A percentile compares a stretch with the other conserved stretches of the same genome.
Conservation (phyloP, 2,329 filamentous ascomycete genomes). For the Fonsecaea pugnacius region DNA sequence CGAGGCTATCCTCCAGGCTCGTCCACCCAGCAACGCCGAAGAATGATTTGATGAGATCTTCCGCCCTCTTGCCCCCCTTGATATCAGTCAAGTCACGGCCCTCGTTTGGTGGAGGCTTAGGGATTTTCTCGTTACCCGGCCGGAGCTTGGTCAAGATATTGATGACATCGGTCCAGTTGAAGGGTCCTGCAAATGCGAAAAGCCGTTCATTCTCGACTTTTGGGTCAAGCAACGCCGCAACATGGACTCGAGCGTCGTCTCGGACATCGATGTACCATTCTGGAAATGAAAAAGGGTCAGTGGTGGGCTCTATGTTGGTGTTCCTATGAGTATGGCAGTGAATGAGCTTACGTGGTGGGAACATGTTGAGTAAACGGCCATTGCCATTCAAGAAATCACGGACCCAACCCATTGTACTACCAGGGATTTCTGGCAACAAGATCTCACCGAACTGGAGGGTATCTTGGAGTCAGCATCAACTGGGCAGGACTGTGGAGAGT, state of each 20-base stretch:
- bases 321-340: neutral
- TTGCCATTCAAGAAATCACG: slow-evolving; percentile 37
- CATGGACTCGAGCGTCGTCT: slow-evolving; percentile 58
- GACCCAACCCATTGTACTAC: slow-evolving; percentile 46
- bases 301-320: neutral
- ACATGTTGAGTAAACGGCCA: slow-evolving; percentile 29
- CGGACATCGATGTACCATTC: slow-evolving; percentile 45
- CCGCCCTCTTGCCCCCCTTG: slow-evolving; percentile 16
- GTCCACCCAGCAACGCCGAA: slow-evolving; percentile 25
- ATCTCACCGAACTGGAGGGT: slow-evolving; percentile 2
- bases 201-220: slow-evolving; percentile 56
- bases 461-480: neutral
- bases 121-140: slow-evolving; percentile 41
- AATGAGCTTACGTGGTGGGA: slow-evolving; percentile 1
- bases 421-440: slow-evolving; percentile 44
- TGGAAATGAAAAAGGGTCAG: neutral
- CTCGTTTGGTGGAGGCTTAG: slow-evolving; percentile 15
- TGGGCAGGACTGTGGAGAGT: slow-evolving; percentile 38
- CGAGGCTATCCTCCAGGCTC: slow-evolving; percentile 24
- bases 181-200: slow-evolving; percentile 57
- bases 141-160: slow-evolving; percentile 52
- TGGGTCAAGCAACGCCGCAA: slow-evolving; percentile 55
- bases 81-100: slow-evolving; percentile 17
- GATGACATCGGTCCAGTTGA: slow-evolving; percentile 54
- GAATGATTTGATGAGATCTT: slow-evolving; percentile 29